phyloP scores from a whole-genome alignment of 768 basidiomycete genomes.

The Tulasnella sp. region DNA sequence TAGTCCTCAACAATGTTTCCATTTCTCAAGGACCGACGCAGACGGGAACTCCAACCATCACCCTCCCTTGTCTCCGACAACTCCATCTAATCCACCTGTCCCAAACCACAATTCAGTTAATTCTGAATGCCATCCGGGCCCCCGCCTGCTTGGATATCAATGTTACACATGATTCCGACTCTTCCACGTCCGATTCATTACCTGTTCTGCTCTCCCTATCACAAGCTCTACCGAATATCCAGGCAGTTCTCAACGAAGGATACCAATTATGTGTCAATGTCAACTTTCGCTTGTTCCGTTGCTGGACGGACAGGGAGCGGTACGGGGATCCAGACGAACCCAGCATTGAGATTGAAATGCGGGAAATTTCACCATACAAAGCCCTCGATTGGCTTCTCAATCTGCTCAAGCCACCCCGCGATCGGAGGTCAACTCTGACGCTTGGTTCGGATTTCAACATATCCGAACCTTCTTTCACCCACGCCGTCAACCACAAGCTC shows the following conservation, averaged over 20 bases:
- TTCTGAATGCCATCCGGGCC: not conserved
- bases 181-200: not conserved
- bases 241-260: not conserved
- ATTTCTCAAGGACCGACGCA: not conserved
- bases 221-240: not conserved
- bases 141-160: not conserved
- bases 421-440: not conserved
- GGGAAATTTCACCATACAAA: not conserved
- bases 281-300: not conserved
- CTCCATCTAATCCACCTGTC: constrained; percentile 7
- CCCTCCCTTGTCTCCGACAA: not conserved
- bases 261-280: not conserved
- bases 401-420: not conserved
- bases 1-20: not conserved
- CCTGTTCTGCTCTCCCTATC: not conserved
- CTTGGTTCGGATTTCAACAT: not conserved
- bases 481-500: constrained; percentile 7
- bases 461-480: not conserved
- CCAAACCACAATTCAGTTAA: not conserved
- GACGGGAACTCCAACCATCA: not conserved
- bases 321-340: not conserved
- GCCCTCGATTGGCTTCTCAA: not conserved
- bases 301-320: not conserved
- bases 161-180: not conserved
- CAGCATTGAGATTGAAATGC: not conserved